Evolutionary conservation across 2,329 filamentous ascomycete genomes (phyloP), one percentile per base, ranked within the genome.

Genomic region (Emericellopsis atlantica): DNA sequence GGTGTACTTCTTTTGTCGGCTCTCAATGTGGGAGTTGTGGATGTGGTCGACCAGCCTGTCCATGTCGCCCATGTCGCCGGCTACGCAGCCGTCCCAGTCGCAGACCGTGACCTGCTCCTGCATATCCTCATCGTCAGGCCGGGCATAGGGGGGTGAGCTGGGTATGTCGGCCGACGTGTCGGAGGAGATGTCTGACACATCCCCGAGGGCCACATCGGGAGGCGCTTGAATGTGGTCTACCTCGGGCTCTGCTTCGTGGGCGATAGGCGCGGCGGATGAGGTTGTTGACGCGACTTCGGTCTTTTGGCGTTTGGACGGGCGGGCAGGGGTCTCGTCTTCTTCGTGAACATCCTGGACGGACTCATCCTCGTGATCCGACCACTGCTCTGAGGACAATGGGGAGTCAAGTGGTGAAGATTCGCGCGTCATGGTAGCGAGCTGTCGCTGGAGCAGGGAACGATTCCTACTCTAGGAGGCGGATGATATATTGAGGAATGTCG

Each of bases 1-100:
- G n/a, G 86, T 88, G 59, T 96, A 96, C 60, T 92, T 95, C 65
- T 94, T 95, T 65, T 92, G 85, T 41, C 89, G 78, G 45, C 81
- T 86, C 55, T 92, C 87, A 54, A 96, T 95, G 61, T 98, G 92
- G 44, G 90, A 86, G 54, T 88, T 83, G 62, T 96, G 90, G 44
- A 92, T 84, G 54, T 92, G 84, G 51, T 84, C 76, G 34, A 92
- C 84, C 35, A 92, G 62, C 47, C 69, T 76, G 60, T 92, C 84
- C 84, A 90, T 90, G 54, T 89, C 84, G 14, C 76, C 72, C 48
- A 85, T 61, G 52, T 89, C 83, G 32, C 79, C 81, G 4, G 70
- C 76, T 33, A 69, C 66, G 55, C 84, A 92, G 43, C 79, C 81
- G 47, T 85, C 80, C 84, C 84, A 92, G 41, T 75, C 76, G 61